phyloP scores from a whole-genome alignment of 768 basidiomycete species.

The Termitomyces sp. region DNA sequence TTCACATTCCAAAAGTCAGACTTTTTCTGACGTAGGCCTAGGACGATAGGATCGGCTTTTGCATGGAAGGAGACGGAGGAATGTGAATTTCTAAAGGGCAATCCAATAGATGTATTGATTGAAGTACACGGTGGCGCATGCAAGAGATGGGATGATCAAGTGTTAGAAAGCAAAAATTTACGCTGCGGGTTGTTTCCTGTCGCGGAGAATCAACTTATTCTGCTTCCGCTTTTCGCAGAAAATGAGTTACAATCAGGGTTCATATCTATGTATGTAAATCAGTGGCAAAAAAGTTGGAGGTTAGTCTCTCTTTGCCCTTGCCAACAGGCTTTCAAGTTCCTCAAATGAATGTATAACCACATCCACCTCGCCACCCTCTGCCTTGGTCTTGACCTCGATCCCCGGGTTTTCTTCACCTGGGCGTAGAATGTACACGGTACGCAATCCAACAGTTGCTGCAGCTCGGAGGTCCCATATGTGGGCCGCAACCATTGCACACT shows the following conservation, averaged over 20 bases:
- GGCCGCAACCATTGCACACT: constrained; percentile 60
- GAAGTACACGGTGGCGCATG: not conserved
- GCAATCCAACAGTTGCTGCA: constrained; percentile 46
- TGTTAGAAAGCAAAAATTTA: not conserved
- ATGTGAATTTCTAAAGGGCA: not conserved
- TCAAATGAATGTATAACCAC: constrained; percentile 44
- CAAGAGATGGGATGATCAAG: not conserved
- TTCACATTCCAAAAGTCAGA: not conserved
- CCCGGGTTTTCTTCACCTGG: constrained; percentile 34
- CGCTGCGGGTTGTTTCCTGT: not conserved
- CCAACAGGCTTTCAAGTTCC: constrained; percentile 37
- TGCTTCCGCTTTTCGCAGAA: not conserved
- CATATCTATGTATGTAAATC: not conserved
- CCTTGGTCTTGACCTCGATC: constrained; percentile 32
- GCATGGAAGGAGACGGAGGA: not conserved
- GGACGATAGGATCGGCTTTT: not conserved
- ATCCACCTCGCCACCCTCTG: constrained; percentile 55
- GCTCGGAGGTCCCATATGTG: constrained; percentile 53
- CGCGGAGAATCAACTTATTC: not conserved
- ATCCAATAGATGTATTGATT: not conserved
- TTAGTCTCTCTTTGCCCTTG: not conserved
- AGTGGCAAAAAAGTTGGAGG: not conserved
- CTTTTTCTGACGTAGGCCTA: not conserved
- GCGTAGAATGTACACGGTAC: constrained; percentile 53
- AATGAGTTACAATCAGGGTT: not conserved